phyloP scores from a whole-genome alignment of 2,329 filamentous ascomycete species.

The Penicillium vulpinum region DNA sequence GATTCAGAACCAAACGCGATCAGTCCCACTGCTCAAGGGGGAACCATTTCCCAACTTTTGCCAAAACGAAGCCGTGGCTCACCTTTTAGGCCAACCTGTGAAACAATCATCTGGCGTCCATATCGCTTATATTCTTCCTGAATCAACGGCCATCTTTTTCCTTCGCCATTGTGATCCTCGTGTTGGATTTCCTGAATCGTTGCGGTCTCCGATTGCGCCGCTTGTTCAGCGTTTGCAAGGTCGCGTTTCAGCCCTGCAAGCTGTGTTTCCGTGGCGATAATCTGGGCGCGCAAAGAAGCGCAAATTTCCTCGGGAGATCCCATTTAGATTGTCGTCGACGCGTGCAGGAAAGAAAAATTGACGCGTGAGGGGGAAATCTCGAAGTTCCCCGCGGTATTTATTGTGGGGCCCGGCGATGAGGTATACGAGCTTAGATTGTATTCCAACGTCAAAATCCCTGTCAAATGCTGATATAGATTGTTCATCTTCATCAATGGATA shows the following conservation, averaged over 20 bases:
- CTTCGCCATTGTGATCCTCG: not conserved
- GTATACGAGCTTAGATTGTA: not conserved
- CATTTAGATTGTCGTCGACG: conserved; percentile 11
- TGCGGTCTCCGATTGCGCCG: conserved; percentile 16
- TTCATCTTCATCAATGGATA: not conserved
- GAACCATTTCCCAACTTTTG: not conserved
- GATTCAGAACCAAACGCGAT: not conserved
- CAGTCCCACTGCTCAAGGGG: not conserved
- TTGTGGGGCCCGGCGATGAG: conserved; percentile 4
- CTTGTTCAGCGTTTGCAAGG: conserved; percentile 35
- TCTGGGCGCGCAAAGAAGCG: conserved; percentile 38
- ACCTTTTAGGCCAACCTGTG: conserved; percentile 76
- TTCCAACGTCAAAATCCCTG: not conserved
- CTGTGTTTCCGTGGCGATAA: conserved; percentile 39
- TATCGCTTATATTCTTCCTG: conserved; percentile 80
- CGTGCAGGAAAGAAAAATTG: not conserved
- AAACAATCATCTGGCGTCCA: conserved; percentile 86
- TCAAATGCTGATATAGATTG: not conserved
- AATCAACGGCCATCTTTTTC: conserved; percentile 65
- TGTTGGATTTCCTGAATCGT: not conserved
- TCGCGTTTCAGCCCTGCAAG: conserved; percentile 38
- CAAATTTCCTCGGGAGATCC: conserved; percentile 26
- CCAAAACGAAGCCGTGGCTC: conserved; percentile 10
- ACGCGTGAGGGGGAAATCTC: conserved; percentile 1
- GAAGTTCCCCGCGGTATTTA: conserved; percentile 18